Evolutionary conservation across 208 protist genomes (phyloP).

Genomic region (Entamoeba histolytica): DNA sequence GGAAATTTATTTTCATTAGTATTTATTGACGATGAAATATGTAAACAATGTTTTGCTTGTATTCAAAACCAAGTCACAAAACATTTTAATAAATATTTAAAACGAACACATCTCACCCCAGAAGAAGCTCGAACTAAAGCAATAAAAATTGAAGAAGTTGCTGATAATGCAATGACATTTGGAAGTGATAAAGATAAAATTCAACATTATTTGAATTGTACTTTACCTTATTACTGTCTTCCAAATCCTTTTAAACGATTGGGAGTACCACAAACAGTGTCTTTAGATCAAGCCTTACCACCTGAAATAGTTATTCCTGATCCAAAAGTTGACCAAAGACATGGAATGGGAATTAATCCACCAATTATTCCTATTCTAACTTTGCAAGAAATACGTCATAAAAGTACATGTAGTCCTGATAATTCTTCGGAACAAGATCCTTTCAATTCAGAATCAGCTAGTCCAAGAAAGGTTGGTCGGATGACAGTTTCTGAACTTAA

Average conservation of each 20-base stretch:
- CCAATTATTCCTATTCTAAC: not conserved
- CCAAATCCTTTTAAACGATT: not conserved
- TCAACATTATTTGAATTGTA: not conserved
- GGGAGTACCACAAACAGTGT: not conserved
- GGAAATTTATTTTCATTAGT: not conserved
- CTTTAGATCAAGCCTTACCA: not conserved
- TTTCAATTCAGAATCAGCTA: not conserved
- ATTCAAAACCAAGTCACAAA: not conserved
- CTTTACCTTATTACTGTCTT: not conserved
- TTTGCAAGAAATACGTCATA: not conserved
- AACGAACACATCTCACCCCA: not conserved
- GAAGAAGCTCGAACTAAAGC: not conserved
- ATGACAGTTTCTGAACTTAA: not conserved
- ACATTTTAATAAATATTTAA: not conserved
- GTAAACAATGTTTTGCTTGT: not conserved
- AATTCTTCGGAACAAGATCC: not conserved
- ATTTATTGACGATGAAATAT: not conserved
- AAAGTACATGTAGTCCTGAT: not conserved
- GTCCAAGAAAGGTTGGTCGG: not conserved
- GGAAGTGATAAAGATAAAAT: not conserved
- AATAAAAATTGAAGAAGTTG: not conserved
- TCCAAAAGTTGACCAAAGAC: not conserved
- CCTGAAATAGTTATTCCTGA: not conserved
- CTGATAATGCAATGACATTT: not conserved
- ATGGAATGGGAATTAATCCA: not conserved